Conservation (phyloP, 805 yeast species). For the Wickerhamomyces canadensis region DNA sequence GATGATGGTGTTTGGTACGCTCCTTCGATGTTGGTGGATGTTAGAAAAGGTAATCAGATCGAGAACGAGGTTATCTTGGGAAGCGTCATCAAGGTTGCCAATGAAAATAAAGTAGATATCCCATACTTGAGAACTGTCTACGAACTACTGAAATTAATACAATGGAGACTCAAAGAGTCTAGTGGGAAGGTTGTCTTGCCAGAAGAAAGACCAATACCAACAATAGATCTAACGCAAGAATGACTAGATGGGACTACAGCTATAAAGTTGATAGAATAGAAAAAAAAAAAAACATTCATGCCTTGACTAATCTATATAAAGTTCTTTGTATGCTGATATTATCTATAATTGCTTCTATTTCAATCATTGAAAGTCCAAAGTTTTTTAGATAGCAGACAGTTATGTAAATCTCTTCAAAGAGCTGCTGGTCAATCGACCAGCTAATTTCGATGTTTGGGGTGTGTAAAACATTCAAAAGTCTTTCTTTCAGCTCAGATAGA, state of each 20-base stretch:
- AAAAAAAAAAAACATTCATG: too few species aligned
- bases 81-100: slow-evolving; percentile 49
- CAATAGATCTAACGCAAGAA: slow-evolving; percentile 3
- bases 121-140: slow-evolving; percentile 60
- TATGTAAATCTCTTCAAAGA: slow-evolving; percentile 11
- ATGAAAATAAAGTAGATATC: slow-evolving; percentile 39
- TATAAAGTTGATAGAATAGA: too few species aligned
- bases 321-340: not conserved
- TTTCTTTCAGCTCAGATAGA: slow-evolving; percentile 2
- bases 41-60: slow-evolving; percentile 56
- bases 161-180: slow-evolving; percentile 54
- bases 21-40: slow-evolving; percentile 74
- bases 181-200: slow-evolving; percentile 43
- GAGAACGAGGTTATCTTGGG: slow-evolving; percentile 73
- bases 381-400: slow-evolving; percentile 1
- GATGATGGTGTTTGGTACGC: slow-evolving; percentile 55
- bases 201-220: slow-evolving; percentile 30
- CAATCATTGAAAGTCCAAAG: not conserved
- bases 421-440: slow-evolving; percentile 20
- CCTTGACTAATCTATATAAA: not conserved
- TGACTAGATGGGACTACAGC: too few species aligned
- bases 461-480: slow-evolving; percentile 2
- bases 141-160: slow-evolving; percentile 52
- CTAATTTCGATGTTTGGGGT: not conserved
- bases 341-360: not conserved